Evolutionary conservation across 106 monocot species (phyloP), one percentile per base, ranked within the genome.

Genomic region (Apostasia shenzhenica): DNA sequence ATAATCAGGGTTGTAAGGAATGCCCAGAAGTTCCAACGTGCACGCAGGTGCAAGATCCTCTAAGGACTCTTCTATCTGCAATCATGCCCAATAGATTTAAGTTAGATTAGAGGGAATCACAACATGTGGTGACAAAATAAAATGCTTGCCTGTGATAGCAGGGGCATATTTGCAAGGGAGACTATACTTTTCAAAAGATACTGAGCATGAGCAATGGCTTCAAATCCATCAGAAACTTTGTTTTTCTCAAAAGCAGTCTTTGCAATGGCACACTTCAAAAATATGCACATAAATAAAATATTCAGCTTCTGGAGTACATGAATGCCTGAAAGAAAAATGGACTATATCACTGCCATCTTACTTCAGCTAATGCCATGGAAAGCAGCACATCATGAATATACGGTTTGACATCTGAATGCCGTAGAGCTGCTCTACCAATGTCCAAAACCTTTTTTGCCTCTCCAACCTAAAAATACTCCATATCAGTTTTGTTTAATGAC

Each of bases 1-100:
- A 67, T 87, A 92, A 48, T 89, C 86, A 72, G 92, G 76, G 54
- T 70, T 92, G 10, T 66, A 75, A 75, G 91, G 83, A 72, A 91
- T 47, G 56, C 76, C 63, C 45, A 99, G 72, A 8, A 99, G 61
- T 69, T 99, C 97, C 52, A 99, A 67, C 10, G 92, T 87, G 79
- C 97, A 99, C 77, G 87, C 82, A 75, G 97, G 97, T 50, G 92
- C 97, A 81, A 99, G 87, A 74, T 92, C 97, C 69, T 99, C 87
- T 48, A 99, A 81, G 6, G 97, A 92, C 72, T 92, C 92, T 76
- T 99, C 97, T 67, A 99, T 90, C 97, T 99, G 69, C 54, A 72
- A 84, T 4, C 57, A 77, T 43, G 57, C 38, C 63, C 14, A 66
- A 39, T 14, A 74, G 76, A 72, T 5, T 26, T 41, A 57, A 73